Percentiles rank a stretch among this genome's conserved stretches.
Conservation (phyloP, 1,139 yeast species). For the Zhuliangozyma blackwelliae region DNA sequence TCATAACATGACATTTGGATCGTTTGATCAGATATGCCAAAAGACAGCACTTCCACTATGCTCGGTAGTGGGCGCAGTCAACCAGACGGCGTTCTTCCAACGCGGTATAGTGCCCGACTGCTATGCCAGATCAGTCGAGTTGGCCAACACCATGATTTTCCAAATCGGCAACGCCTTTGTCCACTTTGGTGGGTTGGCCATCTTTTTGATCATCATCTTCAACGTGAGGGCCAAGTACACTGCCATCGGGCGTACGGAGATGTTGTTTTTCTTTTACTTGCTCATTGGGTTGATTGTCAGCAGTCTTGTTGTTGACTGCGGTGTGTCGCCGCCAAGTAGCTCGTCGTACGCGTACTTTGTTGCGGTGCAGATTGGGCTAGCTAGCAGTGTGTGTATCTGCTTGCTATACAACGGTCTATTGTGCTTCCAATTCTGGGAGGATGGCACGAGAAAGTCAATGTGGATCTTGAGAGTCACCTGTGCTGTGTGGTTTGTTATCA, state of each 20-base stretch:
- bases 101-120: slow-evolving; percentile 72
- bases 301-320: slow-evolving; percentile 80
- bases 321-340: slow-evolving; percentile 86
- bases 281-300: slow-evolving; percentile 55
- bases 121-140: slow-evolving; percentile 78
- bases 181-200: slow-evolving; percentile 67
- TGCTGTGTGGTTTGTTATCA: slow-evolving; percentile 50
- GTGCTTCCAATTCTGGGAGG: slow-evolving; percentile 91
- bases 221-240: slow-evolving; percentile 82
- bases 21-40: slow-evolving; percentile 62
- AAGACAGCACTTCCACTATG: slow-evolving; percentile 77
- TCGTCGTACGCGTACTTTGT: slow-evolving; percentile 75
- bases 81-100: slow-evolving; percentile 23
- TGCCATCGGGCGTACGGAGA: slow-evolving; percentile 88
- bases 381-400: slow-evolving; percentile 67
- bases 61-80: slow-evolving; percentile 49
- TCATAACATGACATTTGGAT: slow-evolving; percentile 53
- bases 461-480: slow-evolving; percentile 50
- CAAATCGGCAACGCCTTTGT: slow-evolving; percentile 88
- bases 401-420: slow-evolving; percentile 71
- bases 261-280: slow-evolving; percentile 67
- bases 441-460: slow-evolving; percentile 71
- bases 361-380: slow-evolving; percentile 70
- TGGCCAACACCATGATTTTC: slow-evolving; percentile 88
- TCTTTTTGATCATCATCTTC: slow-evolving; percentile 68